Conservation (phyloP, 2,329 filamentous ascomycete species). For the Byssoonygena ceratinophila region DNA sequence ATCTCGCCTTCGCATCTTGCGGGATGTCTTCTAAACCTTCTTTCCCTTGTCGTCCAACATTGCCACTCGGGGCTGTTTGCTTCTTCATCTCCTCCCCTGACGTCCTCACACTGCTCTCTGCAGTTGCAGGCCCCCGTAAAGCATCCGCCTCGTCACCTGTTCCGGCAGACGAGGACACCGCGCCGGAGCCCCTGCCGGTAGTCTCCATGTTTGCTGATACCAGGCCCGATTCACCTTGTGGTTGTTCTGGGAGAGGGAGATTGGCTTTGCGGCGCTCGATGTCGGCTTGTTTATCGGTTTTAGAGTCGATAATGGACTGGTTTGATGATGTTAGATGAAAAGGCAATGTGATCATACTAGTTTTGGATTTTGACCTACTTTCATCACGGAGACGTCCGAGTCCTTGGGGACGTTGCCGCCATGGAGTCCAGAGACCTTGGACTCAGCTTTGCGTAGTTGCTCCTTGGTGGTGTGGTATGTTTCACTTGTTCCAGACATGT, state of each 20-base stretch:
- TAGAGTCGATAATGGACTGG: constrained; percentile 33
- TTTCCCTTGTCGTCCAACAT: constrained; percentile 52
- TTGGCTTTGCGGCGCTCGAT: constrained; percentile 60
- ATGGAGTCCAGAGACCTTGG: constrained; percentile 31
- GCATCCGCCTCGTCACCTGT: constrained; percentile 31
- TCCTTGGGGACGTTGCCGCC: constrained; percentile 35
- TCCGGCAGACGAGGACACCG: constrained; percentile 41
- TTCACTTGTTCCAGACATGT: constrained; percentile 25
- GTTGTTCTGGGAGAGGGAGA: constrained; percentile 68
- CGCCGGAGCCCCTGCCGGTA: constrained; percentile 60
- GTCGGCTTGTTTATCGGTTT: constrained; percentile 48
- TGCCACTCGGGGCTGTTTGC: constrained; percentile 34
- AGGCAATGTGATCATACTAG: neutral
- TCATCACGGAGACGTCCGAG: constrained; percentile 38
- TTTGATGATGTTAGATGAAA: neutral
- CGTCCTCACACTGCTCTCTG: constrained; percentile 42
- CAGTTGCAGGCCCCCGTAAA: constrained; percentile 51
- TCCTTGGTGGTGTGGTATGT: constrained; percentile 42
- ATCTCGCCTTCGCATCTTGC: constrained; percentile 49
- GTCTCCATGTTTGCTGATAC: constrained; percentile 59
- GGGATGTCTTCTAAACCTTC: constrained; percentile 48
- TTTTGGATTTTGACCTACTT: constrained; percentile 29
- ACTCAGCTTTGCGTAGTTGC: constrained; percentile 41
- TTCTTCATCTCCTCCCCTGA: constrained; percentile 46
- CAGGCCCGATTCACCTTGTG: constrained; percentile 66